Percentiles rank a stretch among this genome's conserved stretches.
Conservation (phyloP, 768 basidiomycete species). For the Boletus sp. region DNA sequence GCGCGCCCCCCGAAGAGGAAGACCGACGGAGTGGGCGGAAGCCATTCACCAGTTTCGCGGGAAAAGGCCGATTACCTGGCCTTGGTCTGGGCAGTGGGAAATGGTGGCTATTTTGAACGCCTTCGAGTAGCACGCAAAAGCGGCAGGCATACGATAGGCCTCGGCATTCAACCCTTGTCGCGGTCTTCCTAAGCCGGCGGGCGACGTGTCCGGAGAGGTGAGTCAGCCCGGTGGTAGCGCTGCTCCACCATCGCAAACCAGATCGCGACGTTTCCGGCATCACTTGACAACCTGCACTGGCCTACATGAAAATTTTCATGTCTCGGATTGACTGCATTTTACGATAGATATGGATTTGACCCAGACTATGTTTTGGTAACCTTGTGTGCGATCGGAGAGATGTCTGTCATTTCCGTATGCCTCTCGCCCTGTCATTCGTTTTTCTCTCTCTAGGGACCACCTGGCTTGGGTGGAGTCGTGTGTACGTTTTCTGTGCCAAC, state of each 20-base stretch:
- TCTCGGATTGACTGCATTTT: slow-evolving; percentile 11
- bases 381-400: slow-evolving; percentile 5
- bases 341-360: slow-evolving; percentile 23
- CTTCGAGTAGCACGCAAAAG: not conserved
- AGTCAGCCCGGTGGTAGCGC: slow-evolving; percentile 19
- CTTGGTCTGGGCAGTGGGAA: slow-evolving; percentile 32
- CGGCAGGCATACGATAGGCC: slow-evolving; percentile 7
- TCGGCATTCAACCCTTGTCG: slow-evolving; percentile 9
- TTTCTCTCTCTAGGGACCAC: slow-evolving; percentile 8
- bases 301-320: slow-evolving; percentile 7
- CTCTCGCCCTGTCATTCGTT: slow-evolving; percentile 7
- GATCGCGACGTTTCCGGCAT: not conserved
- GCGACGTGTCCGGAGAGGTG: slow-evolving; percentile 18
- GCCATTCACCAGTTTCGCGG: slow-evolving; percentile 15
- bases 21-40: slow-evolving; percentile 31
- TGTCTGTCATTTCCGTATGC: slow-evolving; percentile 10
- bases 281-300: slow-evolving; percentile 3
- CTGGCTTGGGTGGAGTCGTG: slow-evolving; percentile 3
- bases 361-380: slow-evolving; percentile 20
- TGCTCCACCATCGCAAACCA: slow-evolving; percentile 5
- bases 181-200: not conserved
- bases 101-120: slow-evolving; percentile 32
- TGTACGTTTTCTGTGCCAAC: slow-evolving; percentile 7
- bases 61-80: slow-evolving; percentile 19
- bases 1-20: slow-evolving; percentile 51